Conservation (phyloP, 129 eudicot genomes). For the Rutidosis leptorrhynchoides region DNA sequence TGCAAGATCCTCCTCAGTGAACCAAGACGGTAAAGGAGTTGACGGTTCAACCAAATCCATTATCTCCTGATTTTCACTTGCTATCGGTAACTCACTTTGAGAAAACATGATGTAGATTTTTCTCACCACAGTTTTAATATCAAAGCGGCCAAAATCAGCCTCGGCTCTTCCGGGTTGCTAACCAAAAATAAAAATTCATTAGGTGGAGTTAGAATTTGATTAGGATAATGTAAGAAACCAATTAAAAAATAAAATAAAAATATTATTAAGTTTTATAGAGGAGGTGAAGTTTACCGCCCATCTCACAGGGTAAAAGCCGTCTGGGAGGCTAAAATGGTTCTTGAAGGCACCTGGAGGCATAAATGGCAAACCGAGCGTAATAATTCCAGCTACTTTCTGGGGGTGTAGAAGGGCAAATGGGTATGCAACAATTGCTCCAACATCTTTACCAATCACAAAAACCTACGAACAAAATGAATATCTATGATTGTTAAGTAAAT, state of each 20-base stretch:
- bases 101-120: constrained; percentile 31
- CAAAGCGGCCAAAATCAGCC: constrained; percentile 31
- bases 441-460: constrained; percentile 29
- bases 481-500: background rate
- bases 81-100: constrained; percentile 28
- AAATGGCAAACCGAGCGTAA: constrained; percentile 20
- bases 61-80: constrained; percentile 29
- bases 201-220: background rate
- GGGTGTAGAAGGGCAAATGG: constrained; percentile 30
- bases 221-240: background rate
- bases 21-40: constrained; percentile 33
- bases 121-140: constrained; percentile 31
- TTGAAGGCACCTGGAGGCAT: constrained; percentile 21
- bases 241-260: no score
- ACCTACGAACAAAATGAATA: constrained; percentile 25
- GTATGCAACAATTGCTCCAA: constrained; percentile 26
- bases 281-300: constrained; percentile 19
- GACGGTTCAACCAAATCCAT: constrained; percentile 34
- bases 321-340: constrained; percentile 9
- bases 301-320: constrained; percentile 30
- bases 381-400: constrained; percentile 23
- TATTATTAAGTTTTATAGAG: background rate
- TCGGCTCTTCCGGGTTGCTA: constrained; percentile 38
- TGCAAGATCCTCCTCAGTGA: constrained; percentile 29
- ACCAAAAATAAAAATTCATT: background rate